Percentiles rank a stretch among this genome's conserved stretches.
Conservation (phyloP, 768 basidiomycete genomes). For the Guyanaporus albipodus region DNA sequence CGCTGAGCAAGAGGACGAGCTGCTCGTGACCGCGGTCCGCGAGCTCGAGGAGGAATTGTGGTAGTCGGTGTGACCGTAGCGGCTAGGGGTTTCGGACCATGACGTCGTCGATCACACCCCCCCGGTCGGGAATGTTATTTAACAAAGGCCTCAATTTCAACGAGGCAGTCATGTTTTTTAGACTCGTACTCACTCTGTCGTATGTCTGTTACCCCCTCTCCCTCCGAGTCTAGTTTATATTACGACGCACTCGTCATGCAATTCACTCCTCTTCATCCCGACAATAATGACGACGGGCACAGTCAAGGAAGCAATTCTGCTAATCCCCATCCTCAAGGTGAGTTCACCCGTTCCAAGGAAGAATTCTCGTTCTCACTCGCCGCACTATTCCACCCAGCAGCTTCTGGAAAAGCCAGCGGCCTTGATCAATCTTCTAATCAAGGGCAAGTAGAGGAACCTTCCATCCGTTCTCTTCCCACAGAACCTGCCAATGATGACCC, state of each 20-base stretch:
- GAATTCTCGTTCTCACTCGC: neutral
- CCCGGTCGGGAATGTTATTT: conserved; percentile 20
- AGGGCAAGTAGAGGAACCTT: conserved; percentile 13
- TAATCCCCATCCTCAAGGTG: neutral
- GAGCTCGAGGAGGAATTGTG: conserved; percentile 24
- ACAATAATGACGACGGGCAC: neutral
- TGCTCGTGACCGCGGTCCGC: conserved; percentile 24
- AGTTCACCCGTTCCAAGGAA: neutral
- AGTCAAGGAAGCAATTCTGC: neutral
- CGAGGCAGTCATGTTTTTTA: neutral
- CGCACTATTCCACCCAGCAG: neutral
- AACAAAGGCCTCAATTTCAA: conserved; percentile 6
- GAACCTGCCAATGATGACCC: conserved; percentile 11
- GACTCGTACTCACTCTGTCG: neutral
- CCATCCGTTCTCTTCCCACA: conserved; percentile 24
- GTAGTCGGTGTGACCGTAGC: conserved; percentile 1
- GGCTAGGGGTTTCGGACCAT: conserved; percentile 15
- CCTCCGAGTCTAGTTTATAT: conserved; percentile 35
- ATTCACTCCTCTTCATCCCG: neutral
- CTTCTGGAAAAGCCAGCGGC: neutral
- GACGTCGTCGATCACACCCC: conserved; percentile 21
- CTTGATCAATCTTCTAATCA: neutral
- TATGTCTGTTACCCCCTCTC: conserved; percentile 15
- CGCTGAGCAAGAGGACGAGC: conserved; percentile 30
- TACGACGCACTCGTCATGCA: conserved; percentile 44